Conservation (phyloP, 306 rosid genomes). For the Vigna unguiculata region DNA sequence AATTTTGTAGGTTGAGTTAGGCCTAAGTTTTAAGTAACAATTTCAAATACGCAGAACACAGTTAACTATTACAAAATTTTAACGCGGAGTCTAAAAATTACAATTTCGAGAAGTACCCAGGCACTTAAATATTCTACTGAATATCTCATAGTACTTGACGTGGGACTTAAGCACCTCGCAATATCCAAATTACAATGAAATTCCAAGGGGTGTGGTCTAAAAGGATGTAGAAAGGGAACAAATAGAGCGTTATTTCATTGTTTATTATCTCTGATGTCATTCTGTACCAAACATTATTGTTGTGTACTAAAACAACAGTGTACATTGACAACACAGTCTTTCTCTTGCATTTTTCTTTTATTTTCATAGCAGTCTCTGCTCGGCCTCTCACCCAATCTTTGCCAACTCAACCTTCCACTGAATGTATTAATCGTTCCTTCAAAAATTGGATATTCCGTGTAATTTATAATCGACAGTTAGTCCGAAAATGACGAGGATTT, state of each 20-base stretch:
- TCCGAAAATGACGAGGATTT: background rate
- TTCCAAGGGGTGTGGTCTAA: background rate
- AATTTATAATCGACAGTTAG: background rate
- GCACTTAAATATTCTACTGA: too few species aligned
- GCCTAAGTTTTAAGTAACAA: background rate
- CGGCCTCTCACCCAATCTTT: background rate
- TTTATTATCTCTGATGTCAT: slow-evolving; percentile 4
- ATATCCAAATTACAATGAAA: too few species aligned
- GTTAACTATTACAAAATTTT: background rate
- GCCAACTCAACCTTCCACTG: slow-evolving; percentile 8
- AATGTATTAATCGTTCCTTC: background rate
- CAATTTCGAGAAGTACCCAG: too few species aligned
- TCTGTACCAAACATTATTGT: background rate
- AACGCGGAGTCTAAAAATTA: background rate
- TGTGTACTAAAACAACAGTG: slow-evolving; percentile 9
- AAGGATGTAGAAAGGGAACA: background rate
- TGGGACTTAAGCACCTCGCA: too few species aligned
- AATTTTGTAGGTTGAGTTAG: background rate
- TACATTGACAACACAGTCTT: background rate
- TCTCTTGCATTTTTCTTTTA: background rate
- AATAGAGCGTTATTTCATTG: background rate
- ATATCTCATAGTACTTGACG: too few species aligned
- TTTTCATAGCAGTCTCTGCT: background rate
- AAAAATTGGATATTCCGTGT: slow-evolving; percentile 2
- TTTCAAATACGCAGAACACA: background rate